Evolutionary conservation across 179 eudicot genomes (phyloP).

Genomic region (Drosera spatulata): DNA sequence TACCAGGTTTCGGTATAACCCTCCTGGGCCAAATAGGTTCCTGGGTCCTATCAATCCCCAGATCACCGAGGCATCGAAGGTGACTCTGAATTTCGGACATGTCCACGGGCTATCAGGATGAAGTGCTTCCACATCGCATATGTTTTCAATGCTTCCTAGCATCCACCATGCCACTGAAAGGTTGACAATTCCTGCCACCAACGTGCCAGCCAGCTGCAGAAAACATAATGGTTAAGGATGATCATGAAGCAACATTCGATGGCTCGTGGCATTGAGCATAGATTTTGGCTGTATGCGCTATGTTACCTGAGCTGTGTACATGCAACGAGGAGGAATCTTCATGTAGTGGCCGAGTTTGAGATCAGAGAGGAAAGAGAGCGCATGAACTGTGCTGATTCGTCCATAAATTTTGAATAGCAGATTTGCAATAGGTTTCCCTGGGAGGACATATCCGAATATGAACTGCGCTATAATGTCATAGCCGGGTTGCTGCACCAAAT

Average conservation of each 20-base stretch:
- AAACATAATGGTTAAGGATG: too few species aligned
- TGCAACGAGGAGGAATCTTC: slow-evolving; percentile 95
- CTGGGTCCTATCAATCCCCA: slow-evolving; percentile 78
- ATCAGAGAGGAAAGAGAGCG: slow-evolving; percentile 80
- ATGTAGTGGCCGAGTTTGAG: slow-evolving; percentile 98
- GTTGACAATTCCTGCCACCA: slow-evolving; percentile 58
- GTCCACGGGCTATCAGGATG: slow-evolving; percentile 68
- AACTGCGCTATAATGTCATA: slow-evolving; percentile 96
- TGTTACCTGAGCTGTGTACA: slow-evolving; percentile 45
- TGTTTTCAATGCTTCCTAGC: slow-evolving; percentile 30
- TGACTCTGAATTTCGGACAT: slow-evolving; percentile 50
- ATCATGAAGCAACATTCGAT: too few species aligned
- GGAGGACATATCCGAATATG: slow-evolving; percentile 78
- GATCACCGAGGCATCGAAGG: slow-evolving; percentile 73
- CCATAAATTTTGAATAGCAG: slow-evolving; percentile 93
- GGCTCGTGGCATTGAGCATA: too few species aligned
- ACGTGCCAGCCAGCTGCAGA: slow-evolving; percentile 47
- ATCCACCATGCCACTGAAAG: slow-evolving; percentile 54
- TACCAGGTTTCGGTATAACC: slow-evolving; percentile 41
- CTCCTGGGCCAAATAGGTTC: slow-evolving; percentile 47
- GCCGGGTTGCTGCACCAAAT: slow-evolving; percentile 82
- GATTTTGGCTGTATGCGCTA: too few species aligned
- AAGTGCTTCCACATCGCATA: slow-evolving; percentile 41
- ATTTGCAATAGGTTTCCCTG: slow-evolving; percentile 96
- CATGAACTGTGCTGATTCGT: slow-evolving; percentile 79